These are phyloP conservation scores for Mycena olivaceomarginata DNA, from an alignment of 768 basidiomycete genomes.

Conservation along the genomic window DNA sequence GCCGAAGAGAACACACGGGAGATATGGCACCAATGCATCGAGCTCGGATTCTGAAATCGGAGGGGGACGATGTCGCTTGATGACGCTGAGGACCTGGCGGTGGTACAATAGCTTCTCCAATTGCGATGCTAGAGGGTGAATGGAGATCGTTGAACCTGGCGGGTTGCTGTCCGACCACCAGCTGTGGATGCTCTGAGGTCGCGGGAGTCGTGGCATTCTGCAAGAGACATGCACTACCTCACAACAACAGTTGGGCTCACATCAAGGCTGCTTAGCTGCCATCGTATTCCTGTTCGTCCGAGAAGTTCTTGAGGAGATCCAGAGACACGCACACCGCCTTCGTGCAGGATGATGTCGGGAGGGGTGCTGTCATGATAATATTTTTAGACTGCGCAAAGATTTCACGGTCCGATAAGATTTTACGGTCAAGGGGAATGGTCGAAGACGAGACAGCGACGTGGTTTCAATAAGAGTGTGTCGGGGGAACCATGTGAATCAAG, in stretches of 20 bases:
- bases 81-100: conserved; percentile 5
- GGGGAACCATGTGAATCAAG: not conserved
- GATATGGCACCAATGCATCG: conserved; percentile 1
- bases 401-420: too few species aligned
- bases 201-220: not conserved
- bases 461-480: too few species aligned
- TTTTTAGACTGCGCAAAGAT: too few species aligned
- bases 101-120: conserved; percentile 9
- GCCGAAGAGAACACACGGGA: not conserved
- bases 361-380: too few species aligned
- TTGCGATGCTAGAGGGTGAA: conserved; percentile 12
- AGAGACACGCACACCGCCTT: too few species aligned
- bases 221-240: not conserved
- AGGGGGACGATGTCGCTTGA: not conserved
- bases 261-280: too few species aligned
- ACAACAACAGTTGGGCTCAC: too few species aligned
- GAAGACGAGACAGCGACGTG: too few species aligned
- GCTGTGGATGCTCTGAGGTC: conserved; percentile 3
- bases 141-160: conserved; percentile 4
- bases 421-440: too few species aligned
- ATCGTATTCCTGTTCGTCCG: too few species aligned
- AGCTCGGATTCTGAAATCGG: conserved; percentile 2
- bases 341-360: too few species aligned
- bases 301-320: too few species aligned
- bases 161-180: conserved; percentile 18